Evolutionary conservation across 2,329 filamentous ascomycete genomes (phyloP), one percentile per base, ranked within the genome.

Genomic region (Ceratocystis cubensis): DNA sequence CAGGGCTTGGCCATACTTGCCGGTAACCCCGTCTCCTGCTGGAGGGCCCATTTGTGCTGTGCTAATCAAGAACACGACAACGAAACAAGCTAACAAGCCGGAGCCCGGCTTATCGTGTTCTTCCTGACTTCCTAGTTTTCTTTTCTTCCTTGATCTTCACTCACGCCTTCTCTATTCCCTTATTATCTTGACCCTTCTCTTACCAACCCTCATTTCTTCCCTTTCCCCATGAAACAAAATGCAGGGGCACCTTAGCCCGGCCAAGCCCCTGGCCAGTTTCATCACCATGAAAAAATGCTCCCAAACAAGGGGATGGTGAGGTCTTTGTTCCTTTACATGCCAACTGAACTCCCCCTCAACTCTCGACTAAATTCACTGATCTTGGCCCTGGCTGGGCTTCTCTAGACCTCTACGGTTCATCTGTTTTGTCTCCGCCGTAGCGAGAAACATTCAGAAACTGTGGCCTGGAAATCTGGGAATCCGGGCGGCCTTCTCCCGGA

Each of bases 241-340:
- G 64, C 64, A 66, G 64, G 64, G 56, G 56, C 20, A 8, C 41
- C 28, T 37, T 46, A 48, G 37, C 22, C 41, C 45, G 45, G 22
- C 46, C 3, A 63, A 62, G 13, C 64, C 57, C 56, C 44, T 66
- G 57, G 41, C 33, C 8, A 28, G 64, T 66, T 66, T 66, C 64
- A 66, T 46, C 57, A 66, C 50, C 41, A 61, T 66, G 57, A 53
- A 66, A 41, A 33, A 64, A 28, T 30, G 15, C 28, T 25, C 33
- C 44, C 57, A 53, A 33, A 37, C 53, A 28, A 15, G 20, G 44
- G 48, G 37, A 62, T 20, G 3, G 22, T 30, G 53, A 41, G 17
- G 20, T 17, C 1, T 45, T 48, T 28, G 59, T 37, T 17, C 15
- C 46, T 8, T 8, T 41, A 41, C 37, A 41, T 41, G 37, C 37